Percentiles rank a stretch among this genome's conserved stretches.
These are phyloP conservation scores for Aspergillus haitiensis DNA, from an alignment of 495 filamentous ascomycete genomes.

Conservation along the genomic window DNA sequence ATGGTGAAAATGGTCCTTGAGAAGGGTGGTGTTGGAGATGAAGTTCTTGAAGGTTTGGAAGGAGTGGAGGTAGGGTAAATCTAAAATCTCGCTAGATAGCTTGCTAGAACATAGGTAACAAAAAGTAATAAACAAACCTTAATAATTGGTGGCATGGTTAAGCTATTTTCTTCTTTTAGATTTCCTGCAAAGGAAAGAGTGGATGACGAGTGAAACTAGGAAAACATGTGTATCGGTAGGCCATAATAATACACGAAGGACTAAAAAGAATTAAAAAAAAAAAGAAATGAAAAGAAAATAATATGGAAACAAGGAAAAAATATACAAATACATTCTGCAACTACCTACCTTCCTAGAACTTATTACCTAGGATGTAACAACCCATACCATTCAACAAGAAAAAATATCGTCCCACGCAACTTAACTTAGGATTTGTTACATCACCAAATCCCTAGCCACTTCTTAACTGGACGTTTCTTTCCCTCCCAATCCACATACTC, in stretches of 20 bases:
- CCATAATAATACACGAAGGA: too few relatives aligned
- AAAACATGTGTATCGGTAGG: too few relatives aligned
- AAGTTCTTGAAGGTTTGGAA: conserved; percentile 78
- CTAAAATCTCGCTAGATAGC: too few relatives aligned
- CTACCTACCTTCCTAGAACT: too few relatives aligned
- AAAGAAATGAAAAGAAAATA: too few relatives aligned
- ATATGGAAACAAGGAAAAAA: too few relatives aligned
- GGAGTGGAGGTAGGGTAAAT: conserved; percentile 46
- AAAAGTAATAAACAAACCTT: not conserved
- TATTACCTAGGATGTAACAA: too few relatives aligned
- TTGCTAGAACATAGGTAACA: not conserved
- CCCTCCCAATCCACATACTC: conserved; percentile 46
- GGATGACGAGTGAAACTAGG: too few relatives aligned
- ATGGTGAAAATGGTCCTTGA: conserved; percentile 68
- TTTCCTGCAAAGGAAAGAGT: too few relatives aligned
- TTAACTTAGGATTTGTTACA: not conserved
- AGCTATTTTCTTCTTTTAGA: too few relatives aligned
- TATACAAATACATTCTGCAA: too few relatives aligned
- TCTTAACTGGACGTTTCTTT: conserved; percentile 55
- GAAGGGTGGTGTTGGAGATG: conserved; percentile 75
- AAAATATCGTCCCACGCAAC: conserved; percentile 1
- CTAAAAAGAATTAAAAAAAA: too few relatives aligned
- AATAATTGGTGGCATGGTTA: not conserved
- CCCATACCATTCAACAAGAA: not conserved
- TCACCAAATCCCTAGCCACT: conserved; percentile 64